A percentile compares a stretch with the other conserved stretches of the same genome.
These are phyloP conservation scores for Diaporthe sp. DNA, from an alignment of 2,329 filamentous ascomycete species.

Conservation along the genomic window DNA sequence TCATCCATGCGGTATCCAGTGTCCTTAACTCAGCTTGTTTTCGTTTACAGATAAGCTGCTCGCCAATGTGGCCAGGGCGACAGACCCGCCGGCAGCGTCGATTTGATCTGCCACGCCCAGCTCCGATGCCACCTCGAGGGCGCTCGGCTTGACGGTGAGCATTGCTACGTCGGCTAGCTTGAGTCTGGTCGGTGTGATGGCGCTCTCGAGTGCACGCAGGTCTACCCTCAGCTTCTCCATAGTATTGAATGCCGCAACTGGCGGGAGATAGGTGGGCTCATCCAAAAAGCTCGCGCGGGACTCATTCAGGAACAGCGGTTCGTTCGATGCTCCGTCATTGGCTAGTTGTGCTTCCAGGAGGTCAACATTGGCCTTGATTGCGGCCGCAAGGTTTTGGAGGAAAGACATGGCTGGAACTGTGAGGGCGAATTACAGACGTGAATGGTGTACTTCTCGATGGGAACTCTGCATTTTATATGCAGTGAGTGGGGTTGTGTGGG, in stretches of 20 bases:
- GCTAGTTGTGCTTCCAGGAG: neutral
- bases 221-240: neutral
- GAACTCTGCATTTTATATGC: neutral
- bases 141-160: neutral
- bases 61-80: neutral
- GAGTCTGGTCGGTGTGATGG: neutral
- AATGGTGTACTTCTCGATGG: neutral
- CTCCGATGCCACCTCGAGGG: neutral
- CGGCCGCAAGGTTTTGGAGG: neutral
- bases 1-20: neutral
- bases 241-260: neutral
- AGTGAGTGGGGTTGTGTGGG: neutral
- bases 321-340: neutral
- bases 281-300: neutral
- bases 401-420: neutral
- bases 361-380: slow-evolving; percentile 1
- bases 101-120: neutral
- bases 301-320: neutral
- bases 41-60: neutral
- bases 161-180: neutral
- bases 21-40: slow-evolving; percentile 1
- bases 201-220: neutral
- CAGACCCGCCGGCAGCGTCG: neutral
- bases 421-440: neutral
- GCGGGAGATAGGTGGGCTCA: neutral